These are phyloP conservation scores for Cystofilobasidium bisporidii DNA, from an alignment of 768 basidiomycete species.

Conservation along the genomic window DNA sequence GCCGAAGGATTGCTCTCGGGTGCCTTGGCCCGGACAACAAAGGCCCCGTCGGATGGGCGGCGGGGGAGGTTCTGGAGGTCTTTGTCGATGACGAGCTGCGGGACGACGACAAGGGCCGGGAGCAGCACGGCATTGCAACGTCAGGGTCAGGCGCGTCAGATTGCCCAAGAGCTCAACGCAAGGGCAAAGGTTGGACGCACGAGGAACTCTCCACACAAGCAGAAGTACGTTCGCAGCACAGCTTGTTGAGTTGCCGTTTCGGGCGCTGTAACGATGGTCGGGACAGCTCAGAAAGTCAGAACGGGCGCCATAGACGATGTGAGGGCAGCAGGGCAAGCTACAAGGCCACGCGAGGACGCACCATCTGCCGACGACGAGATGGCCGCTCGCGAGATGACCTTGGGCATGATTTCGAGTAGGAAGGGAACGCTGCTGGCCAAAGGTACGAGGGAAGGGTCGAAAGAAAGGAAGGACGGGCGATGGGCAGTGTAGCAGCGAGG, in stretches of 20 bases:
- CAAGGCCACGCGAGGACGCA: neutral
- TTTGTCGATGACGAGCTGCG: conserved; percentile 38
- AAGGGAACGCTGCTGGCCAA: neutral
- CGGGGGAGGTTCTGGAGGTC: conserved; percentile 38
- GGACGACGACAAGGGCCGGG: no score
- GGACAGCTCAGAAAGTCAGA: no score
- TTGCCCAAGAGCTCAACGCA: no score
- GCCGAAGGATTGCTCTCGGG: neutral
- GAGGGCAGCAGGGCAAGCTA: no score
- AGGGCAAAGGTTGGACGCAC: neutral
- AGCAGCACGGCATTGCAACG: no score
- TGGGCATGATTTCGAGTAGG: conserved; percentile 59
- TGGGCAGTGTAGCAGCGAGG: neutral
- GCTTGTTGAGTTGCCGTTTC: conserved; percentile 38
- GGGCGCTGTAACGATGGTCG: conserved; percentile 22
- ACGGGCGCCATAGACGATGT: no score
- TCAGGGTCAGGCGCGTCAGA: no score
- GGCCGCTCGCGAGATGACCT: conserved; percentile 79
- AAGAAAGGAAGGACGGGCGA: neutral
- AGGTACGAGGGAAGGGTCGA: neutral
- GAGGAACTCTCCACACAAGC: conserved; percentile 41
- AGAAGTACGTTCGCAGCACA: conserved; percentile 40
- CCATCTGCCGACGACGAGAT: conserved; percentile 66
- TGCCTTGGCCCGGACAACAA: conserved; percentile 61
- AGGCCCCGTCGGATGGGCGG: conserved; percentile 54